Percentiles rank a stretch among this genome's conserved stretches.
Evolutionary conservation across 2,329 filamentous ascomycete genomes (phyloP).

Genomic region (Colletotrichum siamense): DNA sequence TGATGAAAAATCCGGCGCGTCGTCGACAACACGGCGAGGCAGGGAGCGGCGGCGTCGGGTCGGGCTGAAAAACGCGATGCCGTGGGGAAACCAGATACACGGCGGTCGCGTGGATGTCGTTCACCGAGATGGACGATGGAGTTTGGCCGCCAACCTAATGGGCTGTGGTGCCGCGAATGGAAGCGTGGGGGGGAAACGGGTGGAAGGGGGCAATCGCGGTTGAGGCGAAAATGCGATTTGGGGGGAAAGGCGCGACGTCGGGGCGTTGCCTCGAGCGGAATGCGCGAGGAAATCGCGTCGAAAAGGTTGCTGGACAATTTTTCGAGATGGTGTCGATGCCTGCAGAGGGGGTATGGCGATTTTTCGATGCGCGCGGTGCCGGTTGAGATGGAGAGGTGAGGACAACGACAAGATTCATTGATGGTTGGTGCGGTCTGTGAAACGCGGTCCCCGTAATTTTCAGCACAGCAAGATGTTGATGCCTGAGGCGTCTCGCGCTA

Average conservation of each 20-base stretch:
- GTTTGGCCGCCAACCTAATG: conserved; percentile 8
- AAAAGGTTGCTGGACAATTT: conserved; percentile 55
- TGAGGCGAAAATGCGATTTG: conserved; percentile 47
- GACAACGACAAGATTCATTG: conserved; percentile 57
- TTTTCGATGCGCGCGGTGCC: conserved; percentile 65
- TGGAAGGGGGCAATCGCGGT: conserved; percentile 32
- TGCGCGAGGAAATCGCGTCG: conserved; percentile 60
- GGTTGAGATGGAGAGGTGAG: conserved; percentile 57
- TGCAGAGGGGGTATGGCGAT: conserved; percentile 64
- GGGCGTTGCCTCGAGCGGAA: conserved; percentile 44
- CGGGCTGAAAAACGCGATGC: conserved; percentile 9
- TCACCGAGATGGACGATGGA: conserved; percentile 22
- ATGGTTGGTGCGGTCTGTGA: conserved; percentile 49
- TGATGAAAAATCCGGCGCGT: conserved; percentile 21
- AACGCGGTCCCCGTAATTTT: conserved; percentile 45
- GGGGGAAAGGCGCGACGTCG: conserved; percentile 42
- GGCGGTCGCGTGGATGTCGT: conserved; percentile 16
- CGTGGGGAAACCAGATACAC: conserved; percentile 11
- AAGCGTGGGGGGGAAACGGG: conserved; percentile 24
- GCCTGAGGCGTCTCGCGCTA: conserved; percentile 28
- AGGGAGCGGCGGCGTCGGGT: conserved; percentile 2
- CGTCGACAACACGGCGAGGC: neutral
- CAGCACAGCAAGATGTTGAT: conserved; percentile 39
- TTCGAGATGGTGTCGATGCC: conserved; percentile 64
- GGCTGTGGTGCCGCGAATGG: conserved; percentile 16